Evolutionary conservation across 2,329 filamentous ascomycete species (phyloP).

Genomic region (Elsinoe necatrix): DNA sequence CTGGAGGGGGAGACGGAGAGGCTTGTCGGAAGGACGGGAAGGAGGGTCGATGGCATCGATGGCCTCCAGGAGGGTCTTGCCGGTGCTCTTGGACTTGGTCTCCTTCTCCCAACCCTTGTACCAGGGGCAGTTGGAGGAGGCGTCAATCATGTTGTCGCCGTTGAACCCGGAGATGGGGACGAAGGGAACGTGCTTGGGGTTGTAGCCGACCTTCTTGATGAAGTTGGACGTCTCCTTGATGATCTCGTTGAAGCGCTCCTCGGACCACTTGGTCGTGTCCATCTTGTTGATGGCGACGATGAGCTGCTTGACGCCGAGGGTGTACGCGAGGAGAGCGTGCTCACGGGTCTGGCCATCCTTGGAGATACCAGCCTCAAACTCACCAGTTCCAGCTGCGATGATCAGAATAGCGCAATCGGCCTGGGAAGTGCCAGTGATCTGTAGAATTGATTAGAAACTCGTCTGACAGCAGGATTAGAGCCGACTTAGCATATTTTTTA

Average conservation of each 20-base stretch:
- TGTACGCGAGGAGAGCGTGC: slow-evolving; percentile 99
- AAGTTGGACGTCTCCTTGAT: slow-evolving; percentile 99
- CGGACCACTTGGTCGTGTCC: slow-evolving; percentile 98
- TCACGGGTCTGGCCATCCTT: slow-evolving; percentile 99
- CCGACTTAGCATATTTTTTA: slow-evolving; percentile 60
- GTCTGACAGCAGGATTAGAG: neutral
- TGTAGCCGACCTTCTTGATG: slow-evolving; percentile 99
- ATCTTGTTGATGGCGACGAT: slow-evolving; percentile 99
- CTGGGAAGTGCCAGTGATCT: slow-evolving; percentile 99
- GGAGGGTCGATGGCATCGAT: slow-evolving; percentile 94
- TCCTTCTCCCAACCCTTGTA: slow-evolving; percentile 99
- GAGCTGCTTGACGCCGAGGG: slow-evolving; percentile 99
- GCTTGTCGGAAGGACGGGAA: slow-evolving; percentile 93
- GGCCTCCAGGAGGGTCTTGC: slow-evolving; percentile 98
- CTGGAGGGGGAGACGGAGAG: slow-evolving; percentile 99
- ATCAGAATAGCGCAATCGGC: slow-evolving; percentile 99
- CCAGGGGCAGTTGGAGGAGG: slow-evolving; percentile 93
- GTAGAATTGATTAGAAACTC: neutral
- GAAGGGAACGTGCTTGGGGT: slow-evolving; percentile 97
- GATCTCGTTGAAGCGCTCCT: slow-evolving; percentile 95
- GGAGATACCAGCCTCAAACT: slow-evolving; percentile 99
- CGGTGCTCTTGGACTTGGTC: slow-evolving; percentile 77
- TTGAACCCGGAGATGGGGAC: slow-evolving; percentile 99
- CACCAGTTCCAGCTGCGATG: slow-evolving; percentile 99
- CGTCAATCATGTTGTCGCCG: slow-evolving; percentile 98